A percentile compares a stretch with the other conserved stretches of the same genome.
Conservation (phyloP, 2,329 filamentous ascomycete genomes). For the Elsinoe fawcettii region DNA sequence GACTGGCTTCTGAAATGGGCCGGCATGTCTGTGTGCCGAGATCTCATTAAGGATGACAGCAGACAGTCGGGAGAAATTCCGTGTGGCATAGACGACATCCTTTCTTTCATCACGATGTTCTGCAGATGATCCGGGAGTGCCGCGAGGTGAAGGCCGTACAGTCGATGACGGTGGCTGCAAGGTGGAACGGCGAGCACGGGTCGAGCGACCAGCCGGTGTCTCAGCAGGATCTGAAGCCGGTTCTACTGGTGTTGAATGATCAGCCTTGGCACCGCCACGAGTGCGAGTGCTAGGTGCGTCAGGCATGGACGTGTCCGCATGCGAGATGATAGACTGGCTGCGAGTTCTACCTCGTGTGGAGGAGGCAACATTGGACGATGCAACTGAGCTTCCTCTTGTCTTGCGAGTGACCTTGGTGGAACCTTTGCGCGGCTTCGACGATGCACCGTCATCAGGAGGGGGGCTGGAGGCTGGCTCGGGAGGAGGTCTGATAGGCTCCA, state of each 20-base stretch:
- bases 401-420: conserved; percentile 21
- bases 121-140: conserved; percentile 12
- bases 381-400: conserved; percentile 32
- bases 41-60: conserved; percentile 46
- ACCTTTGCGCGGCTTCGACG: conserved; percentile 1
- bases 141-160: conserved; percentile 16
- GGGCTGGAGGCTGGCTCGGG: conserved; percentile 1
- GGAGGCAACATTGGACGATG: conserved; percentile 40
- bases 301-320: conserved; percentile 34
- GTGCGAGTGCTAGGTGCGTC: conserved; percentile 33
- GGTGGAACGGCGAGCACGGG: conserved; percentile 28
- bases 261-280: conserved; percentile 37
- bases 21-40: conserved; percentile 44
- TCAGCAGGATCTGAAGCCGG: conserved; percentile 19
- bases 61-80: conserved; percentile 43
- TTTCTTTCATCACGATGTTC: conserved; percentile 21
- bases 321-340: conserved; percentile 43
- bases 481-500: not conserved
- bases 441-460: not conserved
- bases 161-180: conserved; percentile 23
- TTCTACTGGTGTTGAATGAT: conserved; percentile 40
- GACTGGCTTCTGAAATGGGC: conserved; percentile 43
- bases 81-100: conserved; percentile 36
- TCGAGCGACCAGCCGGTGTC: conserved; percentile 20
- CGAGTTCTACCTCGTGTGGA: conserved; percentile 39